phyloP scores from a whole-genome alignment of 1,284 basidiomycete genomes.

The Apiotrichum laibachii region DNA sequence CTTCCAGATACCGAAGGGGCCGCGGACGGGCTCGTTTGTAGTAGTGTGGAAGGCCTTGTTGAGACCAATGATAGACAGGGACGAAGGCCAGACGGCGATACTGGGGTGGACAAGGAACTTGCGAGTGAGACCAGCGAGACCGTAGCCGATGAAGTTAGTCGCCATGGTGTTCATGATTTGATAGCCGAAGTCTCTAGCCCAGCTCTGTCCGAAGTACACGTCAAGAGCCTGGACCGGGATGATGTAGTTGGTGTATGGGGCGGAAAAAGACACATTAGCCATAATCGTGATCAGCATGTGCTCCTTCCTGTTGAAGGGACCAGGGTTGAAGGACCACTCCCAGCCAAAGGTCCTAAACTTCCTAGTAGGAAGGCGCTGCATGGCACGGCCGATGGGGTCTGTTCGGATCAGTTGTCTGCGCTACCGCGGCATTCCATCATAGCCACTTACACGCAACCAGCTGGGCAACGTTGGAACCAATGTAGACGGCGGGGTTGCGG shows the following conservation, averaged over 20 bases:
- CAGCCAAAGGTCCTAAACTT: constrained; percentile 19
- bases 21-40: constrained; percentile 40
- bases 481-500: constrained; percentile 33
- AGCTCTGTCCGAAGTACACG: constrained; percentile 40
- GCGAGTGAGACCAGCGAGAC: constrained; percentile 52
- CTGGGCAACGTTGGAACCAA: constrained; percentile 41
- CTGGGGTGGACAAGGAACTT: constrained; percentile 52
- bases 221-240: constrained; percentile 36
- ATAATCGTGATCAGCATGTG: constrained; percentile 36
- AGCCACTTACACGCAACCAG: constrained; percentile 9
- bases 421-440: too few species aligned
- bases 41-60: constrained; percentile 43
- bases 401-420: too few species aligned
- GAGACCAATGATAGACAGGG: constrained; percentile 49
- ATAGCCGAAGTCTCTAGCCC: constrained; percentile 49
- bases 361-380: constrained; percentile 13
- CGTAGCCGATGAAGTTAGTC: constrained; percentile 55
- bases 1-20: constrained; percentile 31
- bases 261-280: constrained; percentile 38
- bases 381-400: constrained; percentile 30
- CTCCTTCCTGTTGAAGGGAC: constrained; percentile 54
- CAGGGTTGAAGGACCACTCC: constrained; percentile 41
- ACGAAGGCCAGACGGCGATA: constrained; percentile 50
- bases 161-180: constrained; percentile 45
- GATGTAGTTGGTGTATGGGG: constrained; percentile 42